phyloP scores from a whole-genome alignment of 768 basidiomycete genomes.

The Pleurotus sapidus region DNA sequence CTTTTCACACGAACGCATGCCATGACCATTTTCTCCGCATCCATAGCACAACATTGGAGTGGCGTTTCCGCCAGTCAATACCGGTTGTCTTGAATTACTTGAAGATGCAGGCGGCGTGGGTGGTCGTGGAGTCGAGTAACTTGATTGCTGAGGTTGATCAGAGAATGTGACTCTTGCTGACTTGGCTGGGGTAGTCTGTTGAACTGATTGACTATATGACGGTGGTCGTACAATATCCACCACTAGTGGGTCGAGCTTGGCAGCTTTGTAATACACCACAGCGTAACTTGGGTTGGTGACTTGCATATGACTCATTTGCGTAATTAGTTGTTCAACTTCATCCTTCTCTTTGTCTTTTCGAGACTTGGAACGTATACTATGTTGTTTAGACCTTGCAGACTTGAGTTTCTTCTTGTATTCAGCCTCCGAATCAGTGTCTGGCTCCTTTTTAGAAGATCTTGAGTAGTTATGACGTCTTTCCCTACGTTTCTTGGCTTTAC shows the following conservation, averaged over 20 bases:
- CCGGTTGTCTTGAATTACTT: neutral
- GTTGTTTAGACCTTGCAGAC: neutral
- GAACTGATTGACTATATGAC: neutral
- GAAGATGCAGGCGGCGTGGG: neutral
- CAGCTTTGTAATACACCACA: slow-evolving; percentile 1
- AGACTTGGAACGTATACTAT: too few species aligned
- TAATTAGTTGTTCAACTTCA: slow-evolving; percentile 6
- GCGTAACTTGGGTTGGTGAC: neutral
- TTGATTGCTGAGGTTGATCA: neutral
- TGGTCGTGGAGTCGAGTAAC: neutral
- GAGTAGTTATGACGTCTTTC: neutral
- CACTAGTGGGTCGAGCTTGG: neutral
- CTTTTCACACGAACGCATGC: neutral
- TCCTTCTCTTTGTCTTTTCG: neutral
- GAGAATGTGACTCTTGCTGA: neutral
- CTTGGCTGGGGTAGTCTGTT: too few species aligned
- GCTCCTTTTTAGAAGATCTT: neutral
- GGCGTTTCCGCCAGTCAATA: too few species aligned
- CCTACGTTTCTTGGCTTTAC: neutral
- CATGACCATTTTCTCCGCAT: neutral
- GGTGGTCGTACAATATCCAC: neutral
- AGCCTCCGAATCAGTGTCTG: slow-evolving; percentile 1
- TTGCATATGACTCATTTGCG: slow-evolving; percentile 2
- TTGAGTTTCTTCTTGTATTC: neutral
- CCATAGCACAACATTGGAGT: neutral